Evolutionary conservation across 2,329 filamentous ascomycete species (phyloP).

Genomic region (Annulohypoxylon truncatum): DNA sequence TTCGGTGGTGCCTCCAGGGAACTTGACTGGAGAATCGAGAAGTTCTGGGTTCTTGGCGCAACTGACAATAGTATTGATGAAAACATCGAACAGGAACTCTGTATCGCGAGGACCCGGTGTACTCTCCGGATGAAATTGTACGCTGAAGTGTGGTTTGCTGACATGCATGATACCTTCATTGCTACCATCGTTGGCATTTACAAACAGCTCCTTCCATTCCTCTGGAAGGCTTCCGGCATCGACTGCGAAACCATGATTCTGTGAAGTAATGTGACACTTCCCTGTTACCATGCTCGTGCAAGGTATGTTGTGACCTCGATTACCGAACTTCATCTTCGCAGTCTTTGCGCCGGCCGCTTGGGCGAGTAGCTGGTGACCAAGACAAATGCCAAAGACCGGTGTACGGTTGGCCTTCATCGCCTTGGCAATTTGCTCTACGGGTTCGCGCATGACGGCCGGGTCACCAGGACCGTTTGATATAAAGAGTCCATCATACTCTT

Average conservation of each 20-base stretch:
- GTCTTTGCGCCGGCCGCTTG: slow-evolving; percentile 88
- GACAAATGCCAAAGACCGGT: slow-evolving; percentile 94
- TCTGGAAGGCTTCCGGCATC: slow-evolving; percentile 79
- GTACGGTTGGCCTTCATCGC: slow-evolving; percentile 83
- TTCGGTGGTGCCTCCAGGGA: slow-evolving; percentile 84
- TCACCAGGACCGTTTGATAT: slow-evolving; percentile 98
- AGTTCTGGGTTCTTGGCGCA: slow-evolving; percentile 74
- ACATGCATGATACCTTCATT: slow-evolving; percentile 97
- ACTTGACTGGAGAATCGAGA: slow-evolving; percentile 79
- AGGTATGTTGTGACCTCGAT: slow-evolving; percentile 97
- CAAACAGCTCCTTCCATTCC: slow-evolving; percentile 93
- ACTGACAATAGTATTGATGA: slow-evolving; percentile 84
- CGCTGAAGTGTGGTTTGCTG: slow-evolving; percentile 92
- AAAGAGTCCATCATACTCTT: slow-evolving; percentile 95
- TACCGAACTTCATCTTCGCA: slow-evolving; percentile 98
- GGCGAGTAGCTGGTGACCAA: slow-evolving; percentile 93
- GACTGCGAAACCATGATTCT: slow-evolving; percentile 97
- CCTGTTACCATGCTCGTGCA: slow-evolving; percentile 96
- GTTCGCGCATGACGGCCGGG: slow-evolving; percentile 83
- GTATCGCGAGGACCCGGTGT: slow-evolving; percentile 95
- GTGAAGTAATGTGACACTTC: slow-evolving; percentile 98
- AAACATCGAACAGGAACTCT: slow-evolving; percentile 96
- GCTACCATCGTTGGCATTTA: slow-evolving; percentile 97
- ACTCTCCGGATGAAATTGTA: slow-evolving; percentile 99
- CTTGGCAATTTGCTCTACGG: slow-evolving; percentile 81